Base-by-base conservation (phyloP, 441 rosid genomes). In the Eutrema salsugineum region DNA sequence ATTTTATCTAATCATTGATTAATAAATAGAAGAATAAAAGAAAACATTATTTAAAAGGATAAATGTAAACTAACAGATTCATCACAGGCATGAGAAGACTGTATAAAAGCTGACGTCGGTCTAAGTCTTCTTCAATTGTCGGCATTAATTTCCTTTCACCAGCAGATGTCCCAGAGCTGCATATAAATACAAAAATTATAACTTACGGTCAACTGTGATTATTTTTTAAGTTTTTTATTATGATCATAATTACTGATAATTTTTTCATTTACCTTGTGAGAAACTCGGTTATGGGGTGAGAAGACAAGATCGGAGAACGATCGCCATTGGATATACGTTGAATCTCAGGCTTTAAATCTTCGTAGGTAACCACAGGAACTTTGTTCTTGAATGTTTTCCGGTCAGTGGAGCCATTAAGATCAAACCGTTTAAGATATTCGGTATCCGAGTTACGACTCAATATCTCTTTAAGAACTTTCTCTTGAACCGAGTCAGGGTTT, bases 81-180 rank as follows among this genome's bases (percentile, higher is more conserved):
- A 88, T 86, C 15, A 88, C 91, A 22, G 93, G 91, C 88, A 83
- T 83, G 75, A 88, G 91, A 78, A 88, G 87, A 72, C 83, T 85
- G 42, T 83, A 86, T 46, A 88, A 63, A 36, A 75, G 71, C 63
- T 77, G 81, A 15, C 93, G 93, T 51, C 93, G 85, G 57, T 85
- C 85, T 66, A 83, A 35, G 62, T 88, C 93, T 73, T 86, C 91
- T 35, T 78, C 78, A 78, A 86, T 88, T 5, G 93, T 86, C 6
- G 93, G 93, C 89, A 88, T 86, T 77, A 88, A 57, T 75, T 88
- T 88, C 16, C 93, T 83, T 72, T 88, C 93, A 28, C 93, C 93
- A 8, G 91, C 93, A 28, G 93, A 88, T 63, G 93, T 88, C 47
- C 93, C 93, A 47, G 93, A 88, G 72, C 93, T 88, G 71, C 44